phyloP scores from a whole-genome alignment of 1,284 basidiomycete genomes.

The Tilletiaria anomala region DNA sequence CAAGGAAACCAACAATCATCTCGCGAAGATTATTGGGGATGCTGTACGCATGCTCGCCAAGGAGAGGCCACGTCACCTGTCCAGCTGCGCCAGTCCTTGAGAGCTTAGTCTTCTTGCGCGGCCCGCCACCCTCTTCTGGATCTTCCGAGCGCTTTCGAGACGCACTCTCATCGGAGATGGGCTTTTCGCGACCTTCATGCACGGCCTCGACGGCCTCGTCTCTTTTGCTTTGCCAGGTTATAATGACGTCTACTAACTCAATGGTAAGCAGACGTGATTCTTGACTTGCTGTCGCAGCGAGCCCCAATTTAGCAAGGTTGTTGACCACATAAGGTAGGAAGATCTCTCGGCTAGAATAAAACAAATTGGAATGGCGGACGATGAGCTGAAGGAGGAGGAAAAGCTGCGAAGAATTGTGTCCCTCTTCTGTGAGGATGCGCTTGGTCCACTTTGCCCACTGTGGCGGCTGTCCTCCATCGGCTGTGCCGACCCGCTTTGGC shows the following conservation, averaged over 20 bases:
- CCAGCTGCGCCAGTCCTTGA: not conserved
- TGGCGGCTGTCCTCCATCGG: conserved; percentile 48
- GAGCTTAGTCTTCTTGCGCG: too few species aligned
- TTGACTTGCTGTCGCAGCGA: conserved; percentile 47
- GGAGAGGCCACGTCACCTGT: too few species aligned
- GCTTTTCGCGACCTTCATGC: conserved; percentile 1
- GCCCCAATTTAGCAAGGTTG: conserved; percentile 45
- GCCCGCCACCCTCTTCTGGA: not conserved
- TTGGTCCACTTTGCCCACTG: conserved; percentile 83
- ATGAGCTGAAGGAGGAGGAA: conserved; percentile 83
- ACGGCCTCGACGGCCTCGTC: conserved; percentile 43
- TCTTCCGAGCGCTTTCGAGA: not conserved
- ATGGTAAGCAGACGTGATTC: conserved; percentile 58
- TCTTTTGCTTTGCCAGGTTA: conserved; percentile 40
- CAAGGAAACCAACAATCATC: conserved; percentile 75
- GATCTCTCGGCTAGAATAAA: conserved; percentile 80
- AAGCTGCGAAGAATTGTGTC: conserved; percentile 60
- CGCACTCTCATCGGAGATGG: not conserved
- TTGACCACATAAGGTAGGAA: conserved; percentile 95
- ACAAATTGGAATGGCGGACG: conserved; percentile 76
- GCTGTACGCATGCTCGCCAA: conserved; percentile 24
- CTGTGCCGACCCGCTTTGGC: conserved; percentile 44
- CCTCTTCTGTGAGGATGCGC: conserved; percentile 77
- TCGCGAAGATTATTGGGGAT: conserved; percentile 32
- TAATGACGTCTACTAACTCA: conserved; percentile 41